Base-by-base conservation (phyloP, 305 asterid species). In the Solanum hybrid region DNA sequence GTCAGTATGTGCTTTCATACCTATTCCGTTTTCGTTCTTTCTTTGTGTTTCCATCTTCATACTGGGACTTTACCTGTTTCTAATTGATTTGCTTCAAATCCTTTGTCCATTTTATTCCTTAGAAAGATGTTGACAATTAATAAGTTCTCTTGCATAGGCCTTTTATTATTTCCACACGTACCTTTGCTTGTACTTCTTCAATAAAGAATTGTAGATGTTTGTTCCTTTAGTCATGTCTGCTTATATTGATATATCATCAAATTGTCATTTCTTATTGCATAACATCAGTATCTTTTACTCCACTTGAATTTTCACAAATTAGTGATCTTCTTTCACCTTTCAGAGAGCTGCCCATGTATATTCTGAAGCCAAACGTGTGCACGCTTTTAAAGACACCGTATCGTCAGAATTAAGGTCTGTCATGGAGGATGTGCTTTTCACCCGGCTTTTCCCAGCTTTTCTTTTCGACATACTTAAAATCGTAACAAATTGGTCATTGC, bases 281-380 rank as follows among this genome's bases (percentile, higher is more conserved):
- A 26, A 38, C 15, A 71, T 27, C 22, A 42, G 66, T 76, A 22
- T 76, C 36, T 87, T 87, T 13, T 87, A n/a, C 42, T 76, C 35
- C 80, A 34, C 31, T 60, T 42, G 72, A 24, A 45, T 72, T 89
- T 72, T 73, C 32, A 76, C 31, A 32, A 45, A 10, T 45, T 82
- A 87, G n/a, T 78, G 26, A 64, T 89, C 40, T 29, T 35, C 35
- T 64, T 32, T 78, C 79, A 37, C 88, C 75, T 90, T 93, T 51
- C 96, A 96, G 99, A 94, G 99, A 92, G 98, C 99, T 89, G 95
- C 95, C 88, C 99, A 97, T 84, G 99, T 96, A 8, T 97, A 94
- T 91, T 95, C 99, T 7, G 99, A 97, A 92, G 97, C 97, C 90
- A 96, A 94, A 80, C 99, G 99, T n/a, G 99, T 97, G 34, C 94